phyloP scores from a whole-genome alignment of 73 alveolate species.

The Paramecium caudatum region DNA sequence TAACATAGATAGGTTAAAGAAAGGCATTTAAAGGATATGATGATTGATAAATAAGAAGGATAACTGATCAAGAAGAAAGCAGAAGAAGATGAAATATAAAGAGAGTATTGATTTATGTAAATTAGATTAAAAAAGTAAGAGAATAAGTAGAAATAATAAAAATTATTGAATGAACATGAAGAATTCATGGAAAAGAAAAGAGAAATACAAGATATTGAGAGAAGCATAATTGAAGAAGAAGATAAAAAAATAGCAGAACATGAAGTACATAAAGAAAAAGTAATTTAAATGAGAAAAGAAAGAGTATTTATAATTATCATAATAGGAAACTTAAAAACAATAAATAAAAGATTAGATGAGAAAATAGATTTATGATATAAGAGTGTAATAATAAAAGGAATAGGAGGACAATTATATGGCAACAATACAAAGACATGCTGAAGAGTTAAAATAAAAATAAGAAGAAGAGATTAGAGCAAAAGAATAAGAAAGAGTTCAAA shows the following conservation, averaged over 20 bases:
- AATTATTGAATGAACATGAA: conserved; percentile 52
- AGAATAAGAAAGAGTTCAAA: conserved; percentile 42
- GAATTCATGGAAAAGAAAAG: conserved; percentile 45
- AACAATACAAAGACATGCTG: neutral
- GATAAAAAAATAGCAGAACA: conserved; percentile 27
- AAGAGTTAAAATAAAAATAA: conserved; percentile 10
- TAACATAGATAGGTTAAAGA: conserved; percentile 31
- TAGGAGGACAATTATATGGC: conserved; percentile 39
- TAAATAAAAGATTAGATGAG: neutral
- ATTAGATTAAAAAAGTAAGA: conserved; percentile 35
- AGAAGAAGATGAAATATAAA: conserved; percentile 32
- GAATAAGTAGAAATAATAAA: neutral
- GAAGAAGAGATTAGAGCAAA: conserved; percentile 18
- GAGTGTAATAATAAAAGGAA: conserved; percentile 23
- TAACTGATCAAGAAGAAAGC: conserved; percentile 40
- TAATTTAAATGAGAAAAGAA: conserved; percentile 57
- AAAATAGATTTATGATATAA: conserved; percentile 48
- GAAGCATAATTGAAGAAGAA: neutral
- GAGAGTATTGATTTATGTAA: neutral
- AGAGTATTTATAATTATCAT: neutral
- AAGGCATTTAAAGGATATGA: conserved; percentile 17
- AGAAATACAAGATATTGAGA: neutral
- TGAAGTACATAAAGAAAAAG: conserved; percentile 31
- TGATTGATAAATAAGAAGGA: conserved; percentile 49
- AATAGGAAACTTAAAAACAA: neutral